Conservation (phyloP, 306 rosid genomes). For the Prunus kanzakura region DNA sequence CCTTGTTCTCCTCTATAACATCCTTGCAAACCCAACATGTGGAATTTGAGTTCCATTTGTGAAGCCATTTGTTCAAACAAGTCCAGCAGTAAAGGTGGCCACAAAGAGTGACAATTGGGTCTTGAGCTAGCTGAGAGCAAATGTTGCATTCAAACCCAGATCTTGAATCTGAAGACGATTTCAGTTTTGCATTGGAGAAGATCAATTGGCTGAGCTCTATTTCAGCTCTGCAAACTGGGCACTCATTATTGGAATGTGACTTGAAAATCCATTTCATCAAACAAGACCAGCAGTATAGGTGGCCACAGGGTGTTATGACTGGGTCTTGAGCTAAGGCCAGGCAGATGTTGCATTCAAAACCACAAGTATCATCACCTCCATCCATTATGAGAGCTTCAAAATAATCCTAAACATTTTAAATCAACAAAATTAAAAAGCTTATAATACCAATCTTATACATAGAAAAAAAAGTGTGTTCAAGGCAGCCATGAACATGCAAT, state of each 20-base stretch:
- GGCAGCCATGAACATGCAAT: neutral
- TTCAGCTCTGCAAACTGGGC: constrained; percentile 5
- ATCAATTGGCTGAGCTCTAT: constrained; percentile 15
- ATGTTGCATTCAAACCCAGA: neutral
- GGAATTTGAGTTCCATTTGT: constrained; percentile 3
- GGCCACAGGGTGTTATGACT: constrained; percentile 23
- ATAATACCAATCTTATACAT: neutral
- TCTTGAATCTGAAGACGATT: neutral
- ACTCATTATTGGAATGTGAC: constrained; percentile 5
- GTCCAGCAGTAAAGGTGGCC: constrained; percentile 17
- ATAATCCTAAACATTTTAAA: neutral
- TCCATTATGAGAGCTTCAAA: neutral
- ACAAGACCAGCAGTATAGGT: constrained; percentile 28
- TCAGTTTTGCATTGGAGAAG: constrained; percentile 2
- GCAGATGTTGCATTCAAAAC: constrained; percentile 25
- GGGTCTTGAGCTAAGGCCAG: constrained; percentile 19
- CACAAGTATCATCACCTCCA: neutral
- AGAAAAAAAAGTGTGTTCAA: neutral
- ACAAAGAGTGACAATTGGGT: constrained; percentile 4
- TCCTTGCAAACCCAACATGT: neutral
- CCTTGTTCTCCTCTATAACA: constrained; percentile 1
- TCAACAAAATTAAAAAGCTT: neutral
- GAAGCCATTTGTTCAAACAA: constrained; percentile 10
- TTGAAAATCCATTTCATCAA: constrained; percentile 18
- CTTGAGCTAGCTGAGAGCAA: neutral